Conservation (phyloP, 2,329 filamentous ascomycete species). For the Diaporthe capsici region DNA sequence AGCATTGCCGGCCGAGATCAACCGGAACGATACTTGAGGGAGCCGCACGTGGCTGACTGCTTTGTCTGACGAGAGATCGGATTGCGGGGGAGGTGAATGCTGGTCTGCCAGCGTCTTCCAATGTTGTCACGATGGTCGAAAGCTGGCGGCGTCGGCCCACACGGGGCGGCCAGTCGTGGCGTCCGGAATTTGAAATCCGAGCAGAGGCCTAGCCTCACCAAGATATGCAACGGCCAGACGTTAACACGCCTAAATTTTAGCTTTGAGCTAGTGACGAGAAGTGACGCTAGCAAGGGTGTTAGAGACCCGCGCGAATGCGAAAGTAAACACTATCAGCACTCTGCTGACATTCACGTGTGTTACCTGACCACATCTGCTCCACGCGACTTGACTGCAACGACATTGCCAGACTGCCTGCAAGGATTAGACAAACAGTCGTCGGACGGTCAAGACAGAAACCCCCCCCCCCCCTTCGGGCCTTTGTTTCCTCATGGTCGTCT, state of each 20-base stretch:
- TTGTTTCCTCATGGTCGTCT: too few species aligned
- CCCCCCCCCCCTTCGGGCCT: too few species aligned
- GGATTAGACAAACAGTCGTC: too few species aligned
- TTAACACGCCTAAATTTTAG: neutral
- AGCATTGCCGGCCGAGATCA: neutral
- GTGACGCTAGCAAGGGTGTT: neutral
- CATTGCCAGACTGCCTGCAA: too few species aligned
- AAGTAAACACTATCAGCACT: neutral
- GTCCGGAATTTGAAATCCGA: constrained; percentile 22
- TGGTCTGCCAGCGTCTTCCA: neutral
- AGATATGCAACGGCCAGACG: neutral
- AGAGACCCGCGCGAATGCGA: neutral
- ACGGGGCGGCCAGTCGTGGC: neutral
- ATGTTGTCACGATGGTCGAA: neutral
- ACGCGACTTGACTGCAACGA: neutral
- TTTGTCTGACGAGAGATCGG: neutral
- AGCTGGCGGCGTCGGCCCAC: neutral
- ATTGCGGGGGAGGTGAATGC: neutral
- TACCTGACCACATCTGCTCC: too few species aligned
- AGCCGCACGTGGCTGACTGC: neutral
- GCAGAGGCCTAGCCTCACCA: neutral
- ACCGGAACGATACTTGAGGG: neutral
- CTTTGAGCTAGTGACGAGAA: neutral
- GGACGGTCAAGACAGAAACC: too few species aligned
- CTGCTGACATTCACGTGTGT: neutral